Evolutionary conservation across 2,329 filamentous ascomycete species (phyloP).

Genomic region (Emmonsia crescens): DNA sequence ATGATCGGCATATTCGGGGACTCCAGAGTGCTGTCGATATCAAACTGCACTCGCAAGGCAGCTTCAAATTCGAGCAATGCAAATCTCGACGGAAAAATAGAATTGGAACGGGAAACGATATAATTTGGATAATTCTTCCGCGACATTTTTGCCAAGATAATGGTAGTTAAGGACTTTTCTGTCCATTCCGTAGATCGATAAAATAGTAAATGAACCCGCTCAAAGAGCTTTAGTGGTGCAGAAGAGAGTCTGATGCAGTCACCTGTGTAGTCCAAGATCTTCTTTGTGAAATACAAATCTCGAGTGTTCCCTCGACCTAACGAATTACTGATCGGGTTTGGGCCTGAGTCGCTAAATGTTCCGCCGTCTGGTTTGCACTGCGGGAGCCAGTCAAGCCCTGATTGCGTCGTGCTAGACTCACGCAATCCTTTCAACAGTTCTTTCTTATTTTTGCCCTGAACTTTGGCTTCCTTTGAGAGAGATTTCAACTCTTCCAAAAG

Average conservation of each 20-base stretch:
- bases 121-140: constrained; percentile 80
- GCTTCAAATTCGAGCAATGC: constrained; percentile 81
- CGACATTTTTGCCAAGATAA: constrained; percentile 86
- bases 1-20: constrained; percentile 60
- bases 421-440: constrained; percentile 66
- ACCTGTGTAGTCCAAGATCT: constrained; percentile 66
- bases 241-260: constrained; percentile 73
- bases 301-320: constrained; percentile 47
- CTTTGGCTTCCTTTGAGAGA: constrained; percentile 74
- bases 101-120: constrained; percentile 77
- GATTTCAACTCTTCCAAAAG: constrained; percentile 78
- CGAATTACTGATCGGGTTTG: constrained; percentile 18
- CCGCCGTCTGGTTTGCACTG: constrained; percentile 54
- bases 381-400: constrained; percentile 59
- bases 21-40: constrained; percentile 72
- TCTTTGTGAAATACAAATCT: constrained; percentile 62
- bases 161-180: constrained; percentile 88
- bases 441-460: constrained; percentile 77
- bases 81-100: constrained; percentile 69
- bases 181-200: constrained; percentile 96
- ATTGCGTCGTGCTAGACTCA: constrained; percentile 62
- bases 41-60: constrained; percentile 68
- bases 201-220: constrained; percentile 89
- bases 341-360: constrained; percentile 41
- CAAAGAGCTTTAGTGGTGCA: constrained; percentile 67